phyloP scores from a whole-genome alignment of 306 rosid genomes.

The Senna siamea region DNA sequence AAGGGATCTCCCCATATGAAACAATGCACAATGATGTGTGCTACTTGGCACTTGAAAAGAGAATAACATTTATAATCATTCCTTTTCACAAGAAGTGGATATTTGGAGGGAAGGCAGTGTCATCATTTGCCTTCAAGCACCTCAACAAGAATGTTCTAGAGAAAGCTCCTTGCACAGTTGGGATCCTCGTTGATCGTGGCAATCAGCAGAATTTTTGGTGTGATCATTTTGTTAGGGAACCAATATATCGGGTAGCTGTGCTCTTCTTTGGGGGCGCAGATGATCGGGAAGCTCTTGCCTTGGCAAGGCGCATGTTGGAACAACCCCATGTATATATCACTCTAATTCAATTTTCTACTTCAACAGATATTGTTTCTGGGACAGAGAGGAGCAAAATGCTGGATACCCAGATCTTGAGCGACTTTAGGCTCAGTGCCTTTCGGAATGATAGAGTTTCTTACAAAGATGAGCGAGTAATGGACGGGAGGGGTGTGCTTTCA shows the following conservation, averaged over 20 bases:
- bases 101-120: slow-evolving; percentile 41
- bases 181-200: slow-evolving; percentile 68
- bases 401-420: slow-evolving; percentile 55
- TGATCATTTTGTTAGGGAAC: slow-evolving; percentile 17
- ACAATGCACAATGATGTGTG: slow-evolving; percentile 85
- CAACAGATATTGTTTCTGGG: slow-evolving; percentile 50
- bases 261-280: slow-evolving; percentile 78
- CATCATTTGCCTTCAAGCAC: slow-evolving; percentile 46
- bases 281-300: slow-evolving; percentile 69
- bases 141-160: slow-evolving; percentile 66
- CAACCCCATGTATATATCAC: slow-evolving; percentile 52
- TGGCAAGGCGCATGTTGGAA: slow-evolving; percentile 57
- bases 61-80: slow-evolving; percentile 60
- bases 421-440: slow-evolving; percentile 58
- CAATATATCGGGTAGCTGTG: slow-evolving; percentile 48
- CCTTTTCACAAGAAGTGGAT: slow-evolving; percentile 63
- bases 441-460: slow-evolving; percentile 55
- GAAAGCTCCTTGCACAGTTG: slow-evolving; percentile 86
- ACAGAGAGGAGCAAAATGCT: slow-evolving; percentile 60
- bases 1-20: slow-evolving; percentile 68
- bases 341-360: slow-evolving; percentile 50
- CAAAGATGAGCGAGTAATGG: slow-evolving; percentile 40
- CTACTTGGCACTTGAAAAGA: slow-evolving; percentile 67
- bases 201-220: slow-evolving; percentile 41
- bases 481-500: slow-evolving; percentile 42